These are phyloP conservation scores for Monosporascus sp. DNA, from an alignment of 2,329 filamentous ascomycete genomes.

Conservation along the genomic window DNA sequence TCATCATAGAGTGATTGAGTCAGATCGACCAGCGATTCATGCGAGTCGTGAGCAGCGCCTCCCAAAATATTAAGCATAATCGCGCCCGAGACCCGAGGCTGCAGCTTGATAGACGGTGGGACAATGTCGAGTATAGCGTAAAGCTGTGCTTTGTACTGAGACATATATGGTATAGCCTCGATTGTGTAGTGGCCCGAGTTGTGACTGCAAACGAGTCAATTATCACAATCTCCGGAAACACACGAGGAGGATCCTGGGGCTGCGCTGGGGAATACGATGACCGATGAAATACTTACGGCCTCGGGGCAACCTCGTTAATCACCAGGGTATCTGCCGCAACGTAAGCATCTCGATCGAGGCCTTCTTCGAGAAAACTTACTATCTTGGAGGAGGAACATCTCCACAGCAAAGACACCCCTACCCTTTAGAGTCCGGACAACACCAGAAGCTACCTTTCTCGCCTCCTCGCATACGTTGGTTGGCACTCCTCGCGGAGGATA, in stretches of 20 bases:
- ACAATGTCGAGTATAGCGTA: conserved; percentile 70
- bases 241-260: no score
- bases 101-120: conserved; percentile 44
- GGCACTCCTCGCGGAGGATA: conserved; percentile 72
- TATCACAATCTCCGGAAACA: no score
- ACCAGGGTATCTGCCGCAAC: conserved; percentile 29
- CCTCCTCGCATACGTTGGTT: conserved; percentile 44
- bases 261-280: no score
- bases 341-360: no score
- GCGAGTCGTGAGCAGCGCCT: conserved; percentile 59
- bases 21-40: conserved; percentile 45
- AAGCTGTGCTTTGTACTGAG: conserved; percentile 89
- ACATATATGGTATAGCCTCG: conserved; percentile 78
- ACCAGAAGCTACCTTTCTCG: conserved; percentile 67
- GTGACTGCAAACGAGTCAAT: conserved; percentile 38
- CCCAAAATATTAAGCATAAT: conserved; percentile 83
- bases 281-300: conserved; percentile 8
- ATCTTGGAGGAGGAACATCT: conserved; percentile 83
- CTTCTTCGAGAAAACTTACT: conserved; percentile 43
- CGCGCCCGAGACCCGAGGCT: conserved; percentile 53
- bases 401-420: conserved; percentile 90
- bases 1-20: conserved; percentile 38
- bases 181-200: conserved; percentile 96
- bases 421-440: conserved; percentile 79
- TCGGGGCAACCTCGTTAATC: conserved; percentile 62